Conservation (phyloP, 345 rosid genomes). For the Aquilaria yunnanensis region DNA sequence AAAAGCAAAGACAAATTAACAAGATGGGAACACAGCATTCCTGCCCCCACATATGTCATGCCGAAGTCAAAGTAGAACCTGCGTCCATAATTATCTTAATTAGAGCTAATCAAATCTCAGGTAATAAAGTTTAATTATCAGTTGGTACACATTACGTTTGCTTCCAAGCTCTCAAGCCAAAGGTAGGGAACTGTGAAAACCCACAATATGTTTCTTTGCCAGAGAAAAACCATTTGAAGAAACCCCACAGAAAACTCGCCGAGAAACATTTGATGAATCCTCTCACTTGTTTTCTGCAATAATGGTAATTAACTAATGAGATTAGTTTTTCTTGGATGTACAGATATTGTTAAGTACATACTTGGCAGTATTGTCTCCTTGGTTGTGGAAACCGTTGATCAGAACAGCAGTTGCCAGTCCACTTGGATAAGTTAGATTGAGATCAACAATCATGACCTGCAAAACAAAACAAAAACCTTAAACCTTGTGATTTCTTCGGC, state of each 20-base stretch:
- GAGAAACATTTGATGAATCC: slow-evolving; percentile 77
- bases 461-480: neutral
- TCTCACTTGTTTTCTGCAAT: slow-evolving; percentile 65
- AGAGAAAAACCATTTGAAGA: slow-evolving; percentile 85
- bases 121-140: too few species aligned
- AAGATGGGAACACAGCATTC: slow-evolving; percentile 90
- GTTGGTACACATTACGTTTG: slow-evolving; percentile 45
- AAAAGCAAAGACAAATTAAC: slow-evolving; percentile 80
- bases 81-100: neutral
- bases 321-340: neutral
- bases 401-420: slow-evolving; percentile 95
- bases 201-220: slow-evolving; percentile 57
- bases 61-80: slow-evolving; percentile 90
- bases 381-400: slow-evolving; percentile 90
- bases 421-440: slow-evolving; percentile 76
- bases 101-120: too few species aligned
- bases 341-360: slow-evolving; percentile 10
- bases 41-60: slow-evolving; percentile 83
- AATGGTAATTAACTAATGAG: neutral
- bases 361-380: slow-evolving; percentile 72
- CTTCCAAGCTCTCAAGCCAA: slow-evolving; percentile 82
- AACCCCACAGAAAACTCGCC: slow-evolving; percentile 79
- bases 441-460: slow-evolving; percentile 83
- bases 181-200: slow-evolving; percentile 76
- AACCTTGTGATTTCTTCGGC: neutral